Conservation (phyloP, 257 asterid genomes). For the Fraxinus quadrangulata region DNA sequence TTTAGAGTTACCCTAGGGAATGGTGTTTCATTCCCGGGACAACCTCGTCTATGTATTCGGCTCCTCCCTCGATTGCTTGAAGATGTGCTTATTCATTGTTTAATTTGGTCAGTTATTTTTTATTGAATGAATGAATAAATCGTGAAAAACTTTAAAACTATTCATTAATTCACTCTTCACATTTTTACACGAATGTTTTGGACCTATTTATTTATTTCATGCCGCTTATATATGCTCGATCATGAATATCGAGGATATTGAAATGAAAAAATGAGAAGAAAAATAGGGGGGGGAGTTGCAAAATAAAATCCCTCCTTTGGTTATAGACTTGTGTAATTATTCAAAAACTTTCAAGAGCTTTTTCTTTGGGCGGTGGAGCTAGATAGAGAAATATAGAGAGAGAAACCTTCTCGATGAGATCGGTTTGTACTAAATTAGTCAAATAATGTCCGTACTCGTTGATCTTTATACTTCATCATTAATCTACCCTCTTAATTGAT, state of each 20-base stretch:
- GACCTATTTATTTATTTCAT: not conserved
- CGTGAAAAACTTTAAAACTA: too few relatives aligned
- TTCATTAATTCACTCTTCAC: too few relatives aligned
- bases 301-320: not conserved
- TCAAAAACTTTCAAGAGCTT: not conserved
- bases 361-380: slow-evolving; percentile 8
- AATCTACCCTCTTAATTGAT: not conserved
- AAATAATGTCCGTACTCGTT: not conserved
- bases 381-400: not conserved
- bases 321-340: not conserved
- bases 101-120: too few relatives aligned
- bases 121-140: too few relatives aligned
- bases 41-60: too few relatives aligned
- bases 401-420: not conserved
- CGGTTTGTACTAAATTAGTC: slow-evolving; percentile 15
- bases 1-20: too few relatives aligned
- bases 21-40: too few relatives aligned
- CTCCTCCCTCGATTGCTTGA: too few relatives aligned
- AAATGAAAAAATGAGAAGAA: not conserved
- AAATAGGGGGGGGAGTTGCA: not conserved
- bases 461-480: not conserved
- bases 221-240: not conserved
- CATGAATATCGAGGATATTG: not conserved
- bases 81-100: too few relatives aligned
- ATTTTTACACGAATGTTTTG: not conserved